Evolutionary conservation across 169 alveolate species (phyloP).

Genomic region (Theileria orientalis): DNA sequence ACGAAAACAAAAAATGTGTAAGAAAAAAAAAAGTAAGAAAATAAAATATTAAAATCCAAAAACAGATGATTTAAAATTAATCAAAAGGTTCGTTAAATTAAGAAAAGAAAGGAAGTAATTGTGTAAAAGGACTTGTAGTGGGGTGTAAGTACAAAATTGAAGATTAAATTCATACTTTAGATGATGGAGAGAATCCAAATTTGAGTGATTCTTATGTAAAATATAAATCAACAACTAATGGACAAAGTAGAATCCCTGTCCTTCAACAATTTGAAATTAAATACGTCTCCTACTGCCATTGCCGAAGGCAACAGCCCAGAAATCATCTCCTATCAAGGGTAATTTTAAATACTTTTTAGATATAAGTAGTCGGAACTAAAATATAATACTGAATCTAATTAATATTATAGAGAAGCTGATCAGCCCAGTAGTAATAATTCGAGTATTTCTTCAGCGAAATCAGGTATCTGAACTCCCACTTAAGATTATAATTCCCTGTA

Average conservation of each 20-base stretch:
- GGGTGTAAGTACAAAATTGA: slow-evolving; percentile 11
- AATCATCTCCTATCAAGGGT: slow-evolving; percentile 7
- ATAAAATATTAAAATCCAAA: neutral
- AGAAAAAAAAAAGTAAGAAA: neutral
- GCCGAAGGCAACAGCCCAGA: slow-evolving; percentile 3
- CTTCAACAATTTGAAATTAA: slow-evolving; percentile 28
- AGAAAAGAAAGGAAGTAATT: too few species aligned
- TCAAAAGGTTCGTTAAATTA: neutral
- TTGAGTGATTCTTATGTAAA: slow-evolving; percentile 26
- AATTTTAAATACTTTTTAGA: neutral
- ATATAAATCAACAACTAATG: slow-evolving; percentile 35
- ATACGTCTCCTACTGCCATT: slow-evolving; percentile 14
- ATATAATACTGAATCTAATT: neutral
- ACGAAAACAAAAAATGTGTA: neutral
- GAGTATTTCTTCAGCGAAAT: neutral
- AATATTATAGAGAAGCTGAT: slow-evolving; percentile 9
- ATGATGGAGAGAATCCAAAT: slow-evolving; percentile 27
- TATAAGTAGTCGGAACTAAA: neutral
- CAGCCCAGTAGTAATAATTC: neutral
- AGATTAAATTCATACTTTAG: neutral
- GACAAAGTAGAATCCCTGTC: slow-evolving; percentile 58
- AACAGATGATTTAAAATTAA: too few species aligned
- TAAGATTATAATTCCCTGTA: neutral
- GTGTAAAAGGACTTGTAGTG: too few species aligned
- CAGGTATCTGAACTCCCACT: slow-evolving; percentile 4